A percentile compares a stretch with the other conserved stretches of the same genome.
phyloP scores from a whole-genome alignment of 441 rosid genomes.

The Gossypium aridum region DNA sequence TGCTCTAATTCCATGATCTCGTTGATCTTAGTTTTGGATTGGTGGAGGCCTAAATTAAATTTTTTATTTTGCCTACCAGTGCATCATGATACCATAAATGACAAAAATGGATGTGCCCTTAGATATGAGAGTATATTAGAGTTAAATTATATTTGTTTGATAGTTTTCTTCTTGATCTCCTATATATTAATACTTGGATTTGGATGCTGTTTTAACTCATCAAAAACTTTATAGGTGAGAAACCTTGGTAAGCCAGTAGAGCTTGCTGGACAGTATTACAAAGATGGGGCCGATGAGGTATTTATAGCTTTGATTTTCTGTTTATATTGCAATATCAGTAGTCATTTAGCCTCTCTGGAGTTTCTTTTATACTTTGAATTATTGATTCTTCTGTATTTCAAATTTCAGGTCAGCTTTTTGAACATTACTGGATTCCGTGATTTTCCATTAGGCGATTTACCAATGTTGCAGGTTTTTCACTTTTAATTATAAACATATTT shows the following conservation, averaged over 20 bases:
- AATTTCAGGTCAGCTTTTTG: constrained; percentile 77
- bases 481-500: constrained; percentile 4
- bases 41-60: not conserved
- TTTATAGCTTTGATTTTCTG: constrained; percentile 11
- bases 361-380: not conserved
- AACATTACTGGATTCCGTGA: constrained; percentile 93
- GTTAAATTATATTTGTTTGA: not conserved
- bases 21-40: constrained; percentile 4
- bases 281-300: constrained; percentile 97
- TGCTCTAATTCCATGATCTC: not conserved
- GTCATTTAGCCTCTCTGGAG: not conserved
- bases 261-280: constrained; percentile 82
- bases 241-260: constrained; percentile 99
- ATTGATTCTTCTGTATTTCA: constrained; percentile 18
- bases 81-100: not conserved
- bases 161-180: not conserved
- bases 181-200: not conserved
- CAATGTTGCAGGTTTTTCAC: constrained; percentile 80
- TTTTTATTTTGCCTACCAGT: not conserved
- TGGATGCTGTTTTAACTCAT: constrained; percentile 1
- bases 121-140: not conserved
- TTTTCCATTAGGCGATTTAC: constrained; percentile 93
- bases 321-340: constrained; percentile 14
- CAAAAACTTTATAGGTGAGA: constrained; percentile 54
- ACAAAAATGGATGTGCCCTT: not conserved